Conservation (phyloP, 116 monocot species). For the Phalaenopsis hybrid region DNA sequence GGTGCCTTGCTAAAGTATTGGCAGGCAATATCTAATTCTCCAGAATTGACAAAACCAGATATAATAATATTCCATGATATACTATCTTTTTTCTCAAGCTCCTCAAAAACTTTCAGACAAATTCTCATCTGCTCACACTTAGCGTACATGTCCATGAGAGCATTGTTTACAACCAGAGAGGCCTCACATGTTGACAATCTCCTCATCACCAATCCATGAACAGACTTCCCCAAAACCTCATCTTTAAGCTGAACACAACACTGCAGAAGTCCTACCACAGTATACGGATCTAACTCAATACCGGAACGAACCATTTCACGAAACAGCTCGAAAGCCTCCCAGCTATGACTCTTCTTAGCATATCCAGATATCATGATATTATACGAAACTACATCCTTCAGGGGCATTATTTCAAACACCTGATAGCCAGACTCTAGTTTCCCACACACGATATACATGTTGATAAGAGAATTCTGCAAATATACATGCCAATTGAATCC, state of each 20-base stretch:
- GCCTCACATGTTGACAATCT: conserved; percentile 7
- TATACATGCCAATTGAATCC: conserved; percentile 30
- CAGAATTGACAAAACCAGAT: conserved; percentile 32
- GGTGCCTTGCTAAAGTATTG: conserved; percentile 37
- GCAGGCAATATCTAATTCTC: conserved; percentile 32
- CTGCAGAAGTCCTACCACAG: conserved; percentile 35
- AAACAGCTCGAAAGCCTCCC: conserved; percentile 35
- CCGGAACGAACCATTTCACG: conserved; percentile 22
- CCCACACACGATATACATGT: conserved; percentile 40
- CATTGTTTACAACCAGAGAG: conserved; percentile 41
- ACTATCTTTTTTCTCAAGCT: conserved; percentile 28
- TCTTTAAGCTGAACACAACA: conserved; percentile 33
- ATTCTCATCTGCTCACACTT: conserved; percentile 41
- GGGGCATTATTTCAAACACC: conserved; percentile 31
- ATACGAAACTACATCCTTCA: conserved; percentile 34
- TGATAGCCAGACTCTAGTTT: conserved; percentile 17
- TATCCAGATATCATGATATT: conserved; percentile 54
- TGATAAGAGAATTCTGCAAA: conserved; percentile 53
- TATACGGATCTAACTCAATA: conserved; percentile 42
- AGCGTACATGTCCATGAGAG: conserved; percentile 60
- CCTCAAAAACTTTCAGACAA: conserved; percentile 31
- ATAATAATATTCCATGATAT: conserved; percentile 66
- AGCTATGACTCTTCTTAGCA: conserved; percentile 19
- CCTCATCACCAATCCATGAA: conserved; percentile 42
- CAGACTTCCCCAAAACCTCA: conserved; percentile 28